Conservation (phyloP, 2,329 filamentous ascomycete genomes). For the Penicillium sp. region DNA sequence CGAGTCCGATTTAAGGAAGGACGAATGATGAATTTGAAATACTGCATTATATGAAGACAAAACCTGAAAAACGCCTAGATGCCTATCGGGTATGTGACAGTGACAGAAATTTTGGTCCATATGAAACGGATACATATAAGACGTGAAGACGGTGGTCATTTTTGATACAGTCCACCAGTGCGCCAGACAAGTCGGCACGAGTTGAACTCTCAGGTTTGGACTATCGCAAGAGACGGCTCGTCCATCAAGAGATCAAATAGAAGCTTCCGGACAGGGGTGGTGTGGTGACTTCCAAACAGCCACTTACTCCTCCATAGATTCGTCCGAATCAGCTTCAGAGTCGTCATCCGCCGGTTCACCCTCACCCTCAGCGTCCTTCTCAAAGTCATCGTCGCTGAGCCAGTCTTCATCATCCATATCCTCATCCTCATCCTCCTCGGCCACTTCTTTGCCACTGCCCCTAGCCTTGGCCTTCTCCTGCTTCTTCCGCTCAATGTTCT, state of each 20-base stretch:
- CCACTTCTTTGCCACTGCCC: constrained; percentile 37
- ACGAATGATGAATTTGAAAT: neutral
- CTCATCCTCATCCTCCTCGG: constrained; percentile 46
- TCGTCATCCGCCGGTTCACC: constrained; percentile 27
- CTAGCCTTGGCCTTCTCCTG: constrained; percentile 50
- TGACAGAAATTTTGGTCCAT: constrained; percentile 12
- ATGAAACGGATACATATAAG: constrained; percentile 2
- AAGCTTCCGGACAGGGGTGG: neutral
- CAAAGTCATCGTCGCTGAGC: constrained; percentile 46
- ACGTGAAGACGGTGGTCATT: neutral
- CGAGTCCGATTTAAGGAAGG: neutral
- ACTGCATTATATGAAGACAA: constrained; percentile 5
- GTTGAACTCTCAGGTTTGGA: neutral
- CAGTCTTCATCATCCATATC: constrained; percentile 47
- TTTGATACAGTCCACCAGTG: constrained; percentile 1
- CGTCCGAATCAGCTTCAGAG: constrained; percentile 35
- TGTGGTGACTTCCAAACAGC: neutral
- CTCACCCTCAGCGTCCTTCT: constrained; percentile 39
- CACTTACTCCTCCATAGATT: constrained; percentile 37
- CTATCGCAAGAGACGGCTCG: neutral
- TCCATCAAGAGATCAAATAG: neutral
- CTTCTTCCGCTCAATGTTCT: constrained; percentile 81
- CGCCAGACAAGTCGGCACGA: neutral
- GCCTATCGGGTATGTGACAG: constrained; percentile 10
- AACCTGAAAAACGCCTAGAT: constrained; percentile 7